These are phyloP conservation scores for Allium fistulosum DNA, from an alignment of 106 monocot genomes.

Conservation along the genomic window DNA sequence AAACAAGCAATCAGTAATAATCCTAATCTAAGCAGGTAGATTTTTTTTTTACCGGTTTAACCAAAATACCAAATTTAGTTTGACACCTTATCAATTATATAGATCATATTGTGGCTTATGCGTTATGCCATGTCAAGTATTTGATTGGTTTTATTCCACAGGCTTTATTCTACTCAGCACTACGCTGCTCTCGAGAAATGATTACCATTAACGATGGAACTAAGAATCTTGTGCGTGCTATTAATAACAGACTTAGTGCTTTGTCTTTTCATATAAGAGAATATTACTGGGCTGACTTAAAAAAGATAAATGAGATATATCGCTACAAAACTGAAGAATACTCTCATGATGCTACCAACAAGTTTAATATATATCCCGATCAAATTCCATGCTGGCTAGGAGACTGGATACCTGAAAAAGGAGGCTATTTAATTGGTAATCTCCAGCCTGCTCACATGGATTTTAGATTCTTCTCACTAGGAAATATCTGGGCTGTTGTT, in stretches of 20 bases:
- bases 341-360: conserved; percentile 38
- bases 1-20: too few species aligned
- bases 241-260: conserved; percentile 85
- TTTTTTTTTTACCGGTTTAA: too few species aligned
- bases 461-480: conserved; percentile 91
- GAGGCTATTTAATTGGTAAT: conserved; percentile 90
- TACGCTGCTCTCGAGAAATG: conserved; percentile 79
- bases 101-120: too few species aligned
- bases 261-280: conserved; percentile 91
- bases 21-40: too few species aligned
- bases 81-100: too few species aligned
- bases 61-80: too few species aligned
- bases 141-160: conserved; percentile 22
- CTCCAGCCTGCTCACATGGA: conserved; percentile 97
- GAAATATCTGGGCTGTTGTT: conserved; percentile 85
- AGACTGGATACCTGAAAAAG: conserved; percentile 84
- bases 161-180: conserved; percentile 92
- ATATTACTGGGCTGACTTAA: conserved; percentile 91
- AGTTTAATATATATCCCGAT: conserved; percentile 45
- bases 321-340: conserved; percentile 94
- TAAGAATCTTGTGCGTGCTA: conserved; percentile 57
- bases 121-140: neutral
- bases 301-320: conserved; percentile 91
- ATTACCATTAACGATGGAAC: conserved; percentile 71
- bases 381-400: conserved; percentile 85